Evolutionary conservation across 2,329 filamentous ascomycete genomes (phyloP).

Genomic region (Ambrosiella cleistominuta): DNA sequence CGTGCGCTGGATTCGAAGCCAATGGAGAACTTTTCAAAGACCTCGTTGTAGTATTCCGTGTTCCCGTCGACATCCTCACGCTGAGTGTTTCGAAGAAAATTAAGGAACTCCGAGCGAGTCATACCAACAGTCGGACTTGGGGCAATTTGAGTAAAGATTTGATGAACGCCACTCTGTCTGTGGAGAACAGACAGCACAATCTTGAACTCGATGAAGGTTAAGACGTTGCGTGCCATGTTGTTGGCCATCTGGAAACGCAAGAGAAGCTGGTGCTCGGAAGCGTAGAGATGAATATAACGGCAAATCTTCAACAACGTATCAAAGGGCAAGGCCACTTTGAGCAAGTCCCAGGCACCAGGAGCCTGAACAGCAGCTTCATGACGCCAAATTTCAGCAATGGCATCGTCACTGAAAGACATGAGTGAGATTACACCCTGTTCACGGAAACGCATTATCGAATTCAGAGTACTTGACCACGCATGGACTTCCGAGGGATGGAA

Average conservation of each 20-base stretch:
- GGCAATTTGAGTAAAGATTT: conserved; percentile 38
- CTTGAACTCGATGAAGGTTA: conserved; percentile 69
- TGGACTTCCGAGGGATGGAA: conserved; percentile 53
- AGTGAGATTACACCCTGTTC: conserved; percentile 82
- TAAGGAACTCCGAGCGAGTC: conserved; percentile 53
- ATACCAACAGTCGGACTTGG: conserved; percentile 41
- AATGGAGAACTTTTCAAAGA: conserved; percentile 50
- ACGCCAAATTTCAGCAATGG: conserved; percentile 70
- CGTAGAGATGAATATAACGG: conserved; percentile 81
- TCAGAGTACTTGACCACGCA: conserved; percentile 69
- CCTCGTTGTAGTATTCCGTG: conserved; percentile 44
- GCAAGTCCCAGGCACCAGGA: conserved; percentile 28
- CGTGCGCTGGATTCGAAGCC: conserved; percentile 17
- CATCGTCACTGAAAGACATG: conserved; percentile 68
- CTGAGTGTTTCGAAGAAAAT: conserved; percentile 58
- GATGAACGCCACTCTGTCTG: neutral
- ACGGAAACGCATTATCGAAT: conserved; percentile 68
- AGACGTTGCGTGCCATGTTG: conserved; percentile 38
- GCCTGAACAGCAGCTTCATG: conserved; percentile 61
- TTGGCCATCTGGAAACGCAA: conserved; percentile 61
- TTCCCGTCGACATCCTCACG: conserved; percentile 52
- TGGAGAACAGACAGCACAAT: conserved; percentile 60
- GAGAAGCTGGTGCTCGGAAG: conserved; percentile 55
- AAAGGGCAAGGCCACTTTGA: conserved; percentile 48
- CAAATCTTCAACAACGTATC: conserved; percentile 68